Conservation (phyloP, 108 stramenopile species). For the Discostella stelligeroides region DNA sequence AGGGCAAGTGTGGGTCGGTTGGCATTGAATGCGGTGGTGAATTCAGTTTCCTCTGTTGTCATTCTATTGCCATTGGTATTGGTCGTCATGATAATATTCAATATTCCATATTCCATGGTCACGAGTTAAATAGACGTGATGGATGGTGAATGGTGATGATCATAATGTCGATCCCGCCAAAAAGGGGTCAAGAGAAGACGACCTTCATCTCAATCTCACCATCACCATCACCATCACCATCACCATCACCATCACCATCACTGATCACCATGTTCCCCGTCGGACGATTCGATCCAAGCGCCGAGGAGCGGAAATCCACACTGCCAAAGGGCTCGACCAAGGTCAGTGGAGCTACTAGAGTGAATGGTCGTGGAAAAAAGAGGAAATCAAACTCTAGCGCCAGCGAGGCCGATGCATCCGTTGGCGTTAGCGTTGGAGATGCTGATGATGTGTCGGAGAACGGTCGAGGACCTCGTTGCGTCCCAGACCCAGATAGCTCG, state of each 20-base stretch:
- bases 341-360: slow-evolving; percentile 5
- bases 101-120: too few relatives aligned
- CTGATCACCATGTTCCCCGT: slow-evolving; percentile 66
- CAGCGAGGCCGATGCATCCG: too few relatives aligned
- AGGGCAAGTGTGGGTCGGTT: slow-evolving; percentile 61
- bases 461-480: not conserved
- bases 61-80: not conserved
- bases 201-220: too few relatives aligned
- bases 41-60: slow-evolving; percentile 50
- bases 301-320: slow-evolving; percentile 36
- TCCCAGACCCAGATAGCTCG: not conserved
- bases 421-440: not conserved
- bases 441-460: slow-evolving; percentile 4
- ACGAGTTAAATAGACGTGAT: too few relatives aligned
- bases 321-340: slow-evolving; percentile 27
- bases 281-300: slow-evolving; percentile 66
- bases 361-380: slow-evolving; percentile 27
- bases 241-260: not conserved
- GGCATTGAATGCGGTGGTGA: slow-evolving; percentile 67
- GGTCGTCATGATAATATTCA: not conserved
- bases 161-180: too few relatives aligned
- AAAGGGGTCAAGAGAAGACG: too few relatives aligned
- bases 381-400: slow-evolving; percentile 11
- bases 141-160: too few relatives aligned
- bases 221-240: not conserved